phyloP scores from a whole-genome alignment of 495 filamentous ascomycete species.

The Cercophora scortea region DNA sequence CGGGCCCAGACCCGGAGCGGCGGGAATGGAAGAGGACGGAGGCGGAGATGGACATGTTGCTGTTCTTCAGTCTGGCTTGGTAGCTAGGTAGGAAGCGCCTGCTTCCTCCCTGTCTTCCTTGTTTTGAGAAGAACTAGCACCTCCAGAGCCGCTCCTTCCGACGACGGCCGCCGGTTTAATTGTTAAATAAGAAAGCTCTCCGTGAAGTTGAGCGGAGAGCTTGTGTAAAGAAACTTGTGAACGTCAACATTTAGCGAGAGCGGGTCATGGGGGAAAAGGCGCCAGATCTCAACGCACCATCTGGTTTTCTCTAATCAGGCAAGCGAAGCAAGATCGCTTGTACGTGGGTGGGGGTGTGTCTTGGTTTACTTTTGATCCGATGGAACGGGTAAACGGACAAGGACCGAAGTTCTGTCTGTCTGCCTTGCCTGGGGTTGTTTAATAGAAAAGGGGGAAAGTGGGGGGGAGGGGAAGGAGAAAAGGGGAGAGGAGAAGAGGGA shows the following conservation, averaged over 20 bases:
- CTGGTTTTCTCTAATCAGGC: not conserved
- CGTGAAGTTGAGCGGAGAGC: too few species aligned
- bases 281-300: too few species aligned
- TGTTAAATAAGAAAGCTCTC: too few species aligned
- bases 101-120: too few species aligned
- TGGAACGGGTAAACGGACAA: not conserved
- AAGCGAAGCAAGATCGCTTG: not conserved
- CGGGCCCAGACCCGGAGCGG: not conserved
- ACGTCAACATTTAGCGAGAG: too few species aligned
- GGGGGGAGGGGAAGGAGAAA: slow-evolving; percentile 2
- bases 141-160: too few species aligned
- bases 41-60: not conserved
- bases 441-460: not conserved
- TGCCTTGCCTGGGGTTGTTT: not conserved
- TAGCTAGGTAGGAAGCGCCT: too few species aligned
- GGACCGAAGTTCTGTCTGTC: not conserved
- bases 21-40: not conserved
- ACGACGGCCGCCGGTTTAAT: too few species aligned
- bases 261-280: too few species aligned
- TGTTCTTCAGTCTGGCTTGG: not conserved
- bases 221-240: too few species aligned
- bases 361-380: not conserved
- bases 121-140: too few species aligned
- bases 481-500: not conserved
- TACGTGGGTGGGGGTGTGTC: too few species aligned